Conservation (phyloP, 1,284 basidiomycete species). For the Cryptococcus sp. region DNA sequence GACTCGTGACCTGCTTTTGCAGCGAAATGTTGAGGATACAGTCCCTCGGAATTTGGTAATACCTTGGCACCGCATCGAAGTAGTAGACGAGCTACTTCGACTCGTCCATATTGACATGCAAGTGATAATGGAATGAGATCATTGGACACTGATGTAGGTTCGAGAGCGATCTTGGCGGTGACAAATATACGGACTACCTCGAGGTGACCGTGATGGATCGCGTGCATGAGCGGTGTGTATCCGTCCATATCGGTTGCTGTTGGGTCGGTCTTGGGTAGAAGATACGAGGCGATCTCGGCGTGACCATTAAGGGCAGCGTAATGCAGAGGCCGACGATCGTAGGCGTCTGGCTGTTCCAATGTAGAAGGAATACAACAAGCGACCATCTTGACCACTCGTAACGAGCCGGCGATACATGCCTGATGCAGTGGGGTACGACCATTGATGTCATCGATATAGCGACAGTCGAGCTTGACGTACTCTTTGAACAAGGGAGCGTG, state of each 20-base stretch:
- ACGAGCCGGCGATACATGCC: constrained; percentile 76
- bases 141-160: constrained; percentile 55
- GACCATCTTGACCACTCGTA: constrained; percentile 77
- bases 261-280: constrained; percentile 66
- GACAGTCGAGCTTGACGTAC: constrained; percentile 78
- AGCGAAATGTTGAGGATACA: constrained; percentile 96
- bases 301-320: constrained; percentile 95
- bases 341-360: constrained; percentile 54
- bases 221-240: constrained; percentile 88
- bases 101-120: constrained; percentile 84
- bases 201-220: constrained; percentile 78
- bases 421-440: constrained; percentile 93
- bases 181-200: constrained; percentile 76
- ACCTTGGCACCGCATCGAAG: constrained; percentile 73
- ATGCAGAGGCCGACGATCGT: constrained; percentile 88
- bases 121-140: constrained; percentile 86
- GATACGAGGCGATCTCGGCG: constrained; percentile 65
- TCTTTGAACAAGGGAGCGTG: constrained; percentile 69
- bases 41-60: constrained; percentile 84
- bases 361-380: constrained; percentile 55
- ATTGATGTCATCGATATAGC: constrained; percentile 95
- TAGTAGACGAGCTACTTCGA: constrained; percentile 74
- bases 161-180: constrained; percentile 55
- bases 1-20: constrained; percentile 88
- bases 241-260: constrained; percentile 84